These are phyloP conservation scores for Microsporum ferrugineum DNA, from an alignment of 2,329 filamentous ascomycete species.

Conservation along the genomic window DNA sequence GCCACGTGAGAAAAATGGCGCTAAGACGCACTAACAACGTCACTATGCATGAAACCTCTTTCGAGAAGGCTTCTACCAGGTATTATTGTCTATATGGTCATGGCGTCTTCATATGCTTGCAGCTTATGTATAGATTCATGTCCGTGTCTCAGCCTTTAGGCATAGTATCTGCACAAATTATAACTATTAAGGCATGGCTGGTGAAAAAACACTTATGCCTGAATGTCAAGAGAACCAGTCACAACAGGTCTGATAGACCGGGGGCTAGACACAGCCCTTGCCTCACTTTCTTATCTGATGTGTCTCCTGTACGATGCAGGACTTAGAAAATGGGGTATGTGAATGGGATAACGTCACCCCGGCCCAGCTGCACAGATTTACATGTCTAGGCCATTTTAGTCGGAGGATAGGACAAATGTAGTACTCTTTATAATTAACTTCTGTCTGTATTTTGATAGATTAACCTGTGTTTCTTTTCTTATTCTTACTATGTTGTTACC, in stretches of 20 bases:
- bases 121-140: not conserved
- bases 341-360: not conserved
- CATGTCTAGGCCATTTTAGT: not conserved
- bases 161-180: too few relatives aligned
- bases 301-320: not conserved
- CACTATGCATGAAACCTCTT: not conserved
- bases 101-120: not conserved
- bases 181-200: too few relatives aligned
- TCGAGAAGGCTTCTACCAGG: not conserved
- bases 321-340: not conserved
- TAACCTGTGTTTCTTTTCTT: not conserved
- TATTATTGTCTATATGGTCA: not conserved
- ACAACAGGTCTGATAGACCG: not conserved
- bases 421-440: not conserved
- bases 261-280: not conserved
- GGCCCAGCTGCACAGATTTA: not conserved
- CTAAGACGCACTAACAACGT: not conserved
- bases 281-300: not conserved
- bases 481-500: too few relatives aligned
- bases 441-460: not conserved
- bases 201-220: too few relatives aligned
- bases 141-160: not conserved
- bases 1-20: not conserved
- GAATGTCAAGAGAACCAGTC: not conserved
- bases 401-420: too few relatives aligned